Evolutionary conservation across 1,284 basidiomycete species (phyloP).

Genomic region (Malassezia obtusa): DNA sequence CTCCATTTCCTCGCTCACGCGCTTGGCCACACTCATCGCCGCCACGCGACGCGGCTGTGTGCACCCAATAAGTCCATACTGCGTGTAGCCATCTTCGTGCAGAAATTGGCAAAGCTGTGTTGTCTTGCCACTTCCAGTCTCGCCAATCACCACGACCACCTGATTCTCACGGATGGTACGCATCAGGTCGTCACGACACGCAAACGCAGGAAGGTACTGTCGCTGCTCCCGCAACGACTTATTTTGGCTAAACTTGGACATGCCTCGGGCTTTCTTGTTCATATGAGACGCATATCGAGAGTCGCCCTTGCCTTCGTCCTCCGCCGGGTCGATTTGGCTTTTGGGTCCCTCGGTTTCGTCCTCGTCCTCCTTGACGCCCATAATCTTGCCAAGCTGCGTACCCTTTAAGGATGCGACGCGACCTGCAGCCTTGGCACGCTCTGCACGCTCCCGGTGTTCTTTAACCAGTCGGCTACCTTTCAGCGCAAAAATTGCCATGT

Average conservation of each 20-base stretch:
- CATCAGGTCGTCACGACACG: conserved; percentile 87
- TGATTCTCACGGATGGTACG: conserved; percentile 87
- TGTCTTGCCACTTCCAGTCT: conserved; percentile 91
- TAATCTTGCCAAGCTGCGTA: conserved; percentile 86
- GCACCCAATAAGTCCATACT: conserved; percentile 78
- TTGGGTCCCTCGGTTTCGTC: conserved; percentile 16
- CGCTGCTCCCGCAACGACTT: conserved; percentile 87
- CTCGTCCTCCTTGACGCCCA: conserved; percentile 92
- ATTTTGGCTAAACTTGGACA: conserved; percentile 63
- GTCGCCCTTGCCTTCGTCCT: conserved; percentile 76
- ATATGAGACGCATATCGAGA: conserved; percentile 92
- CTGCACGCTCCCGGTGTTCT: conserved; percentile 89
- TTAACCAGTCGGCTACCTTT: conserved; percentile 87
- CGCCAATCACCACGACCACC: conserved; percentile 82
- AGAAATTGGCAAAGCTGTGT: conserved; percentile 84
- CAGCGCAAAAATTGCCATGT: conserved; percentile 88
- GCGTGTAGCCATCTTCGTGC: conserved; percentile 89
- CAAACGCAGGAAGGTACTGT: conserved; percentile 95
- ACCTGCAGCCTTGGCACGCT: conserved; percentile 65
- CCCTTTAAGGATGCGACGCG: conserved; percentile 87
- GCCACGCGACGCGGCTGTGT: conserved; percentile 95
- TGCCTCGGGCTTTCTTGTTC: conserved; percentile 26
- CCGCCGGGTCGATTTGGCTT: conserved; percentile 27
- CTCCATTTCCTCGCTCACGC: conserved; percentile 84
- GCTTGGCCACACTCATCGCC: conserved; percentile 97